Evolutionary conservation across 148 eudicot genomes (phyloP), one percentile per base, ranked within the genome.

Genomic region (Amaranthus cruentus): DNA sequence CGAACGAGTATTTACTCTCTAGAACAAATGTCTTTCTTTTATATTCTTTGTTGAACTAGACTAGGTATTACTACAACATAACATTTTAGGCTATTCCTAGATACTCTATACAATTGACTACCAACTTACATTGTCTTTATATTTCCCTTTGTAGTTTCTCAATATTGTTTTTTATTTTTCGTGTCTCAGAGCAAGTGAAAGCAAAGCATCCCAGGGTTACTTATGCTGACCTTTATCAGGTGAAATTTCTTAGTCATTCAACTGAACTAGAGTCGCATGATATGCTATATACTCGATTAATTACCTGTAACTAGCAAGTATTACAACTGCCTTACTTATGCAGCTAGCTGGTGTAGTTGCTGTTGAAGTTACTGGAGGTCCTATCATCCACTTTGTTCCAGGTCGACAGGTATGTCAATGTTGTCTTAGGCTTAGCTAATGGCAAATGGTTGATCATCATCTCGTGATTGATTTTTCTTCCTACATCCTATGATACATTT

Each of bases 271-370:
- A 28, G 38, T 28, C 38, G 38, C 38, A 28, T 28, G 38, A 28
- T 28, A 28, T 28, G 38, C 38, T 28, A 28, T 28, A 28, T 28
- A 28, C 38, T 28, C 38, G 38, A 28, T 28, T 28, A 28, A 28
- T 28, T 28, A 28, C 38, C 38, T 28, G 38, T 28, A 28, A 28
- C 38, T 28, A 28, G 38, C 2, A 28, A 28, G 38, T 28, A 28
- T 28, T 28, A 28, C 1, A 28, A 2, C 38, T 28, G 38, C 38
- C 38, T 28, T 28, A 28, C 38, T 28, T 47, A 43, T 74, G 74
- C 72, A 92, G 98, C 92, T 93, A 49, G 98, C 98, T 71, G 96
- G 98, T 44, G 89, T 91, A 47, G 88, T 89, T 77, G 96, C 98
- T 9, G 94, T 91, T 76, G 96, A 93, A 85, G 82, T 85, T 66